Evolutionary conservation across 1,139 yeast species (phyloP), one percentile per base, ranked within the genome.

Genomic region (Spathaspora sp.): DNA sequence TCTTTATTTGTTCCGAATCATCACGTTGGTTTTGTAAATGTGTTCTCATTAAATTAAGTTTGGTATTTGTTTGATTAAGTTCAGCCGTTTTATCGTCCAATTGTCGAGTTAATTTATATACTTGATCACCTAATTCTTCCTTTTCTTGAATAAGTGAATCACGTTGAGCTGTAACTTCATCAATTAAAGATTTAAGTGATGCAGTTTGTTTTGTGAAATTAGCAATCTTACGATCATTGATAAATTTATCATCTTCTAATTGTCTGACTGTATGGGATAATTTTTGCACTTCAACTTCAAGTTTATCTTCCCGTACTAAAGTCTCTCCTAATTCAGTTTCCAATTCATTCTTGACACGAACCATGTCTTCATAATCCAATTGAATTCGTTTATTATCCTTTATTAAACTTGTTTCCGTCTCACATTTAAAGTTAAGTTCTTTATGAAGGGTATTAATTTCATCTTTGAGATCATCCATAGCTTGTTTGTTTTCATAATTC

Each of bases 311-410:
- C 49, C 80, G 82, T 39, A 72, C 74, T 7, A 74, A 57, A 43
- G 81, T 61, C 27, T 78, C 80, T 23, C 70, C 74, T 43, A 80
- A 71, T 48, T 82, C 84, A 29, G 72, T 67, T 44, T 82, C 84
- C 36, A 80, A 68, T 15, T 78, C 75, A 7, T 72, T 65, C 46
- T 75, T 74, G 47, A 74, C 79, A 23, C 70, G 65, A 36, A 65
- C 62, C 50, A 82, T 64, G 6, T 81, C 78, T 51, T 86, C 90
- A 45, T 82, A 66, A 50, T 85, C 86, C 53, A 83, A 76, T 42
- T 79, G 80, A 34, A 84, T 64, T 42, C 80, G 79, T 46, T 86
- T 82, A 53, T 84, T 74, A 45, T 82, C 85, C 56, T 84, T 86
- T 47, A 82, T 80, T 45, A 86, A 64, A 29, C 78, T 80, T 0